Conservation (phyloP, 2,329 filamentous ascomycete species). For the Fusarium sp. region DNA sequence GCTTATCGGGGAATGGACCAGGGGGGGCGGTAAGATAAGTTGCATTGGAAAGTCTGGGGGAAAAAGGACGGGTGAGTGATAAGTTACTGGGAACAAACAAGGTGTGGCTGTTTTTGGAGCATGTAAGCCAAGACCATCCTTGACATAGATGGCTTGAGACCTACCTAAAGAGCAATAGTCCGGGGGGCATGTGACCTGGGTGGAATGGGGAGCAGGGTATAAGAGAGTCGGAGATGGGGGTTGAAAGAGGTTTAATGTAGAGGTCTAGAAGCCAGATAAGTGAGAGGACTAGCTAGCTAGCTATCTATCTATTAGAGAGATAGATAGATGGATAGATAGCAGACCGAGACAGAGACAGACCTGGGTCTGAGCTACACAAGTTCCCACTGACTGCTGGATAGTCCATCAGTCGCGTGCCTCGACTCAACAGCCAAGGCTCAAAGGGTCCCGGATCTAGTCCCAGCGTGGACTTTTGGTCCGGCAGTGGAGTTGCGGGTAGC, state of each 20-base stretch:
- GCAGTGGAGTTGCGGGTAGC: slow-evolving; percentile 31
- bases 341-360: no score
- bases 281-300: not conserved
- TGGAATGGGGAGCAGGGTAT: not conserved
- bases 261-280: slow-evolving; percentile 15
- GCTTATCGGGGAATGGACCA: no score
- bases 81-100: no score
- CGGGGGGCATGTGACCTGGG: not conserved
- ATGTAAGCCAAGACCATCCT: not conserved
- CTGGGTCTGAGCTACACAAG: no score
- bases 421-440: not conserved
- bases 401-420: not conserved
- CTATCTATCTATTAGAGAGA: not conserved
- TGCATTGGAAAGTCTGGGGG: no score
- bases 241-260: slow-evolving; percentile 10
- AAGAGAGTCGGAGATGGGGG: slow-evolving; percentile 14
- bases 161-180: slow-evolving; percentile 13
- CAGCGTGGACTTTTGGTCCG: slow-evolving; percentile 14
- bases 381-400: not conserved
- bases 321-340: not conserved
- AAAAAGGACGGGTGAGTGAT: no score
- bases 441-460: slow-evolving; percentile 10
- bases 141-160: not conserved
- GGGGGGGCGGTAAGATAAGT: no score
- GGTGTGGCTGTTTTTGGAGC: not conserved